Evolutionary conservation across 1,139 yeast genomes (phyloP).

Genomic region (Scheffersomyces titani): DNA sequence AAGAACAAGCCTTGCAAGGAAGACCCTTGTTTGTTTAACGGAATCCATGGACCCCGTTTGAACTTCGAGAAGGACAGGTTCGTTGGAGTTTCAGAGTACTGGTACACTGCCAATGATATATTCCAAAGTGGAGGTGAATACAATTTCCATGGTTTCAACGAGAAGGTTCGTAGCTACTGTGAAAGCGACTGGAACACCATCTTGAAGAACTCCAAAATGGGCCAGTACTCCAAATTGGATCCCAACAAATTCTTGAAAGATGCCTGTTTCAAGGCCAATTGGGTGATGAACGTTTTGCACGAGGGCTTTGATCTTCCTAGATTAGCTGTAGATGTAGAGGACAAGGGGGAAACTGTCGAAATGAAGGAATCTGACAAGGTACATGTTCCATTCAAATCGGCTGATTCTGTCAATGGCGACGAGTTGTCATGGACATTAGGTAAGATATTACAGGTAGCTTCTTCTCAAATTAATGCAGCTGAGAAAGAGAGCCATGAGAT

Average conservation of each 20-base stretch:
- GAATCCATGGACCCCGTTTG: slow-evolving; percentile 75
- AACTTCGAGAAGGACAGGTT: slow-evolving; percentile 72
- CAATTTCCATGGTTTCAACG: slow-evolving; percentile 60
- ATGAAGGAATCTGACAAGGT: slow-evolving; percentile 26
- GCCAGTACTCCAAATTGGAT: slow-evolving; percentile 50
- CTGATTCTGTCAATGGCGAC: slow-evolving; percentile 57
- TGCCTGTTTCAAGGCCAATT: slow-evolving; percentile 80
- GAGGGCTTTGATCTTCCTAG: slow-evolving; percentile 80
- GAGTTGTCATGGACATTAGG: slow-evolving; percentile 73
- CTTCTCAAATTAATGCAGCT: slow-evolving; percentile 44
- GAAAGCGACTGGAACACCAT: slow-evolving; percentile 63
- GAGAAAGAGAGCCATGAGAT: slow-evolving; percentile 26
- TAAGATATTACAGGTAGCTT: slow-evolving; percentile 58
- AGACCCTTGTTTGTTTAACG: slow-evolving; percentile 76
- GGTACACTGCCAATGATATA: slow-evolving; percentile 84
- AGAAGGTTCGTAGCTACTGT: slow-evolving; percentile 63
- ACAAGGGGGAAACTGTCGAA: slow-evolving; percentile 15
- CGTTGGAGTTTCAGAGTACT: slow-evolving; percentile 79
- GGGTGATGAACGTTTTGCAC: slow-evolving; percentile 76
- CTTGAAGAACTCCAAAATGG: slow-evolving; percentile 48
- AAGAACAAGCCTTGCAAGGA: slow-evolving; percentile 75
- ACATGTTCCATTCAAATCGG: slow-evolving; percentile 62
- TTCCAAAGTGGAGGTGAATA: slow-evolving; percentile 79
- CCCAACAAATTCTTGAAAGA: slow-evolving; percentile 52
- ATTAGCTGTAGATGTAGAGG: slow-evolving; percentile 48